These are phyloP conservation scores for Pseudocercospora cruenta DNA, from an alignment of 2,329 filamentous ascomycete species.

Conservation along the genomic window DNA sequence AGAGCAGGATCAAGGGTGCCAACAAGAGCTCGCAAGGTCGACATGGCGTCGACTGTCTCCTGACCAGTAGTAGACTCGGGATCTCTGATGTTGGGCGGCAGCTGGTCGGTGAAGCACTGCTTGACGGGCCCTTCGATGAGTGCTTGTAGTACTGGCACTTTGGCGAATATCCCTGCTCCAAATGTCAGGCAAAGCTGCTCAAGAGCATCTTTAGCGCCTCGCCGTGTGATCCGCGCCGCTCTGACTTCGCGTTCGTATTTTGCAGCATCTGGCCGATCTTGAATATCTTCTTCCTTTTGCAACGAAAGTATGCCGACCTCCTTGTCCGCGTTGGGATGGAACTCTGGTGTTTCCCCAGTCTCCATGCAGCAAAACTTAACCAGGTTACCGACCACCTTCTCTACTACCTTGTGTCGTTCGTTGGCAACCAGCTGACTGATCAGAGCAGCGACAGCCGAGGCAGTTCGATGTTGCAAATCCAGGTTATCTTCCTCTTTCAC, in stretches of 20 bases:
- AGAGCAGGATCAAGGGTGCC: conserved; percentile 81
- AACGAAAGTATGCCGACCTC: conserved; percentile 85
- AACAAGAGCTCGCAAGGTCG: conserved; percentile 86
- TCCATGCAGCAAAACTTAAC: conserved; percentile 98
- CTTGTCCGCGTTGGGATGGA: conserved; percentile 77
- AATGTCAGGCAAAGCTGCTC: conserved; percentile 84
- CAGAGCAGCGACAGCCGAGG: conserved; percentile 78
- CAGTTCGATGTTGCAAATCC: conserved; percentile 84
- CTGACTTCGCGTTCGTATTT: conserved; percentile 89
- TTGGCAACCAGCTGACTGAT: conserved; percentile 83
- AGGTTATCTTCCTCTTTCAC: conserved; percentile 92
- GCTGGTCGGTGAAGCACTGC: conserved; percentile 68
- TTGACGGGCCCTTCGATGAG: conserved; percentile 82
- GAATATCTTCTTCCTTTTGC: conserved; percentile 94
- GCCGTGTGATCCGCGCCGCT: conserved; percentile 84
- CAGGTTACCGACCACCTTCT: conserved; percentile 93
- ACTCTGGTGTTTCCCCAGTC: conserved; percentile 95
- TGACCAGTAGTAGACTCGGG: conserved; percentile 79
- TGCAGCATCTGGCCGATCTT: conserved; percentile 87
- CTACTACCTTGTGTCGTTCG: conserved; percentile 80
- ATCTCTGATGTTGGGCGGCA: conserved; percentile 74
- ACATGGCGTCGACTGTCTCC: conserved; percentile 91
- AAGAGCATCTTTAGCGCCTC: conserved; percentile 90
- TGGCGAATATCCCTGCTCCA: conserved; percentile 74
- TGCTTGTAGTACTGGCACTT: conserved; percentile 76